Conservation (phyloP, 768 basidiomycete genomes). For the Lentinula detonsa region DNA sequence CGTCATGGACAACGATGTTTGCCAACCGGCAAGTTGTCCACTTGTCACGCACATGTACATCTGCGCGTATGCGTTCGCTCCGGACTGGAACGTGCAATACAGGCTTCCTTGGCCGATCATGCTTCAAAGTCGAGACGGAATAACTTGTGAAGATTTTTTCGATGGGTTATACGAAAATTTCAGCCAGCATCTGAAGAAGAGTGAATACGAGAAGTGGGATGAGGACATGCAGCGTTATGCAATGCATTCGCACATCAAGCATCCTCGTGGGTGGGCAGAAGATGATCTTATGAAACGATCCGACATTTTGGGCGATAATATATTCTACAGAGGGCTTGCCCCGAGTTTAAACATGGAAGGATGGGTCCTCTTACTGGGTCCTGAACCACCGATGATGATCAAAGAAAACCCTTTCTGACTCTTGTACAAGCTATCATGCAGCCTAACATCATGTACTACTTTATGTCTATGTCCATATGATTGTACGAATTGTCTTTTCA, state of each 20-base stretch:
- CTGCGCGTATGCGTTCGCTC: constrained; percentile 41
- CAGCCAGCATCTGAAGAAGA: constrained; percentile 23
- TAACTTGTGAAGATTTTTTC: constrained; percentile 48
- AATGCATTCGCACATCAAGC: constrained; percentile 20
- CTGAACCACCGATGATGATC: constrained; percentile 3
- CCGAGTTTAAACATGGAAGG: constrained; percentile 42
- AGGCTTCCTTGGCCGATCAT: constrained; percentile 52
- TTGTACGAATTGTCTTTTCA: neutral
- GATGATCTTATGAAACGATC: constrained; percentile 28
- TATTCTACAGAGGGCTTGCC: constrained; percentile 48
- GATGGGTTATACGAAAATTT: constrained; percentile 40
- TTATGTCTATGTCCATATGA: too few relatives aligned
- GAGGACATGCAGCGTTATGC: constrained; percentile 24
- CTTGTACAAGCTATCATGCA: neutral
- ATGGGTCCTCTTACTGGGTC: constrained; percentile 26
- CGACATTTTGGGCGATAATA: constrained; percentile 43
- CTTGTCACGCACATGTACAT: constrained; percentile 54
- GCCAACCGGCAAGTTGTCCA: constrained; percentile 64
- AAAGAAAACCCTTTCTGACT: neutral
- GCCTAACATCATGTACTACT: too few relatives aligned
- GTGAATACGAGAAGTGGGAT: constrained; percentile 32
- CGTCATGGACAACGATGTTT: constrained; percentile 27
- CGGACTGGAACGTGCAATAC: constrained; percentile 15
- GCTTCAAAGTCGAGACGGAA: constrained; percentile 37
- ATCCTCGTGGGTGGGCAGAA: constrained; percentile 13